phyloP scores from a whole-genome alignment of 371 early-diverging fungal species.

The Syncephalastrum racemosum region DNA sequence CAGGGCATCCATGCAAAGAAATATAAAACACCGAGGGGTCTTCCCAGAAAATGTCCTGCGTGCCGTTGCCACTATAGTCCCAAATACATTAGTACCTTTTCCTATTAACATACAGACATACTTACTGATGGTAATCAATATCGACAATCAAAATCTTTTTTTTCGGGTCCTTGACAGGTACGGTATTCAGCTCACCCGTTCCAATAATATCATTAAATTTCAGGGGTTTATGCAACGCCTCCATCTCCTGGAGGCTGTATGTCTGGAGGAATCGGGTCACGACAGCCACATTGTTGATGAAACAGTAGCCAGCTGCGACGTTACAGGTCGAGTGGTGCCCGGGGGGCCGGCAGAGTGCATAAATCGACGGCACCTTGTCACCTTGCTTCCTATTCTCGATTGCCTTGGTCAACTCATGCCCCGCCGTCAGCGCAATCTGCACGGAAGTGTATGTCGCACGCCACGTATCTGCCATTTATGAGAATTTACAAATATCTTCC shows the following conservation, averaged over 20 bases:
- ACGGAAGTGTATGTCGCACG: slow-evolving; percentile 64
- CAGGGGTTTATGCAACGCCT: slow-evolving; percentile 17
- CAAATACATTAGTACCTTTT: slow-evolving; percentile 1
- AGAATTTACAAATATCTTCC: not conserved
- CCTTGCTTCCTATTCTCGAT: slow-evolving; percentile 7
- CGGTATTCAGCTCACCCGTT: slow-evolving; percentile 13
- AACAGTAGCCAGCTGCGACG: slow-evolving; percentile 58
- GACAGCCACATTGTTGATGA: slow-evolving; percentile 62
- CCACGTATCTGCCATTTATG: slow-evolving; percentile 54
- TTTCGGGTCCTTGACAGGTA: slow-evolving; percentile 14
- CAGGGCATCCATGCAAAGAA: slow-evolving; percentile 53
- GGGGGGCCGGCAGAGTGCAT: slow-evolving; percentile 71
- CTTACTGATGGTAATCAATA: slow-evolving; percentile 69
- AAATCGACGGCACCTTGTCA: slow-evolving; percentile 35
- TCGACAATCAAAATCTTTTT: slow-evolving; percentile 55
- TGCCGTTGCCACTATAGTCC: slow-evolving; percentile 64
- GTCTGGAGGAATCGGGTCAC: slow-evolving; percentile 58
- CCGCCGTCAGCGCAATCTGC: slow-evolving; percentile 65
- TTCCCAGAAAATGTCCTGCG: slow-evolving; percentile 69
- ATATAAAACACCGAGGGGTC: slow-evolving; percentile 56
- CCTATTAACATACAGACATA: too few relatives aligned
- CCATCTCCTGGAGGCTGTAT: slow-evolving; percentile 31
- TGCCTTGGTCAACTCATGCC: slow-evolving; percentile 43
- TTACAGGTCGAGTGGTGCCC: slow-evolving; percentile 64
- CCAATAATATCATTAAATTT: slow-evolving; percentile 2